phyloP scores from a whole-genome alignment of 345 rosid genomes.

The Corchorus capsularis region DNA sequence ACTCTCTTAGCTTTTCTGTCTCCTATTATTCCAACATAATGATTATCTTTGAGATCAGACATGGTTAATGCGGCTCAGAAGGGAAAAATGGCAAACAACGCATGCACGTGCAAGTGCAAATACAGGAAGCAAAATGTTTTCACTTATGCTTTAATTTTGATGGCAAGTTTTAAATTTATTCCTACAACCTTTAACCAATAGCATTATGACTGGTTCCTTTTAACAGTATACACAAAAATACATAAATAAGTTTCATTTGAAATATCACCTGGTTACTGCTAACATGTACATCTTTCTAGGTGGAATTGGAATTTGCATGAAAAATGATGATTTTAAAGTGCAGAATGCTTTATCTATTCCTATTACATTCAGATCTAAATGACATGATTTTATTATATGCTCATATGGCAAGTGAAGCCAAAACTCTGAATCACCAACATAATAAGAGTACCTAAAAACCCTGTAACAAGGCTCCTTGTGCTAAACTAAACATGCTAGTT shows the following conservation, averaged over 20 bases:
- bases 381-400: background rate
- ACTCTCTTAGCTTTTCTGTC: background rate
- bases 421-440: conserved; percentile 1
- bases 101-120: background rate
- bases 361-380: background rate
- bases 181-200: conserved; percentile 3
- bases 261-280: background rate
- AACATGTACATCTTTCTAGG: conserved; percentile 2
- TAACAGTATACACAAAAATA: background rate
- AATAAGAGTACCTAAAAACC: background rate
- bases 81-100: background rate
- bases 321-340: background rate
- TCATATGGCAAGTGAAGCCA: background rate
- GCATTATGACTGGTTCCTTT: background rate
- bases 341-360: background rate
- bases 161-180: background rate
- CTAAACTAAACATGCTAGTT: conserved; percentile 7
- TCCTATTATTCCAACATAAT: conserved; percentile 3
- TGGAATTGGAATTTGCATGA: background rate
- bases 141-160: background rate
- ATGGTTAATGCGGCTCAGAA: background rate
- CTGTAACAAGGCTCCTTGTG: background rate
- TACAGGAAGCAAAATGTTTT: background rate
- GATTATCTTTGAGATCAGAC: conserved; percentile 4
- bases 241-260: background rate